These are phyloP conservation scores for Taphrina communis DNA, from an alignment of 1,139 yeast species.

Conservation along the genomic window DNA sequence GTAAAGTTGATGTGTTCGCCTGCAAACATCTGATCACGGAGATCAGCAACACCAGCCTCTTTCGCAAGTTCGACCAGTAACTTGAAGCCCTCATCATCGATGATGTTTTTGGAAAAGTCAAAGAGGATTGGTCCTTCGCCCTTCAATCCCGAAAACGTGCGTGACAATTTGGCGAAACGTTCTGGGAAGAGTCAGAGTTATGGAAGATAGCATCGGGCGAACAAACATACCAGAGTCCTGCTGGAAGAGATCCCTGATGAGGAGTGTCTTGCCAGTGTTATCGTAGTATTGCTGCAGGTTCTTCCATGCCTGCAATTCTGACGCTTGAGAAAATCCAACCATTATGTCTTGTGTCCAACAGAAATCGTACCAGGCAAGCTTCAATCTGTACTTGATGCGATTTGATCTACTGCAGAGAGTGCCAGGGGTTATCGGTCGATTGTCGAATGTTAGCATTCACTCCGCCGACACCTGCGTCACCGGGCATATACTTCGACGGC, in stretches of 20 bases:
- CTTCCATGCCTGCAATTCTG: conserved; percentile 85
- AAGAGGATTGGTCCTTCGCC: conserved; percentile 88
- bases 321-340: conserved; percentile 65
- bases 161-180: conserved; percentile 76
- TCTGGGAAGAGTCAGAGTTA: conserved; percentile 5
- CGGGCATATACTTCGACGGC: too few relatives aligned
- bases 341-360: conserved; percentile 47
- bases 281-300: conserved; percentile 73
- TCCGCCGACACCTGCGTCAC: conserved; percentile 10
- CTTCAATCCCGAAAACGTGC: conserved; percentile 63
- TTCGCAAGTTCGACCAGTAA: conserved; percentile 78
- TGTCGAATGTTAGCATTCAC: background rate
- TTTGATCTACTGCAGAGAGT: background rate
- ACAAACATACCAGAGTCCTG: conserved; percentile 59
- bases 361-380: too few relatives aligned
- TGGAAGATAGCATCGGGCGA: background rate
- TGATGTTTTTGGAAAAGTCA: conserved; percentile 91
- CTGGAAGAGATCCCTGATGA: conserved; percentile 77
- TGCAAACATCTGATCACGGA: conserved; percentile 87
- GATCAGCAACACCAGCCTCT: conserved; percentile 83
- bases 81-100: conserved; percentile 78
- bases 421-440: background rate
- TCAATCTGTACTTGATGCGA: too few relatives aligned
- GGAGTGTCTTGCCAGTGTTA: conserved; percentile 67
- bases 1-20: conserved; percentile 95